Evolutionary conservation across 805 yeast genomes (phyloP).

Genomic region (Saturnispora diversa): DNA sequence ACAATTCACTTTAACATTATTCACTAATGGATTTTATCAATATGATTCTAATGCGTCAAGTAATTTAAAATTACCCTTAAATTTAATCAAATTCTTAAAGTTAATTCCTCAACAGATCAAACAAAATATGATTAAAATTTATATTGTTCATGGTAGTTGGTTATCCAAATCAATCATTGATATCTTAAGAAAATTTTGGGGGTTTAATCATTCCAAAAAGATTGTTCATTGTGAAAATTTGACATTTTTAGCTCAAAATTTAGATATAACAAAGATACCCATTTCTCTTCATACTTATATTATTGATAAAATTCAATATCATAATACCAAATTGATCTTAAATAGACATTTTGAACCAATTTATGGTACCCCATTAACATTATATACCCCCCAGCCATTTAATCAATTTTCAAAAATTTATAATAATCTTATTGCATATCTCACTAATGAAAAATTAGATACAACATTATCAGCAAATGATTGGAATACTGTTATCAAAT

Average conservation of each 20-base stretch:
- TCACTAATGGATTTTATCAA: conserved; percentile 71
- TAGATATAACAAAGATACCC: conserved; percentile 72
- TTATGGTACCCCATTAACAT: conserved; percentile 27
- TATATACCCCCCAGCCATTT: conserved; percentile 17
- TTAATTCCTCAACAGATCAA: conserved; percentile 50
- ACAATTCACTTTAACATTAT: conserved; percentile 61
- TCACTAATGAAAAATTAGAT: conserved; percentile 24
- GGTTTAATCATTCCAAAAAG: conserved; percentile 13
- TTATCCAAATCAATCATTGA: conserved; percentile 71
- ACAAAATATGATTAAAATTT: conserved; percentile 50
- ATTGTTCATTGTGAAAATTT: conserved; percentile 32
- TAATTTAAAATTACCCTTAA: conserved; percentile 24
- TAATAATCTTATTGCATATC: conserved; percentile 29
- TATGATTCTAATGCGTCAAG: conserved; percentile 20
- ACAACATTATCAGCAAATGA: conserved; percentile 19
- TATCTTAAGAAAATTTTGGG: conserved; percentile 51
- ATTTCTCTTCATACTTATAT: conserved; percentile 69
- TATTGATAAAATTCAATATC: conserved; percentile 44
- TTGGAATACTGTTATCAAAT: conserved; percentile 26
- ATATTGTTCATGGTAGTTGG: conserved; percentile 89
- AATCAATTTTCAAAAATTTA: conserved; percentile 28
- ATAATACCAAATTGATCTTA: conserved; percentile 43
- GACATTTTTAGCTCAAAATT: conserved; percentile 34
- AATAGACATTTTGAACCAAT: conserved; percentile 35
- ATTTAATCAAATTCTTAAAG: conserved; percentile 37